Evolutionary conservation across 306 rosid species (phyloP).

Genomic region (Medicago ruthenica): DNA sequence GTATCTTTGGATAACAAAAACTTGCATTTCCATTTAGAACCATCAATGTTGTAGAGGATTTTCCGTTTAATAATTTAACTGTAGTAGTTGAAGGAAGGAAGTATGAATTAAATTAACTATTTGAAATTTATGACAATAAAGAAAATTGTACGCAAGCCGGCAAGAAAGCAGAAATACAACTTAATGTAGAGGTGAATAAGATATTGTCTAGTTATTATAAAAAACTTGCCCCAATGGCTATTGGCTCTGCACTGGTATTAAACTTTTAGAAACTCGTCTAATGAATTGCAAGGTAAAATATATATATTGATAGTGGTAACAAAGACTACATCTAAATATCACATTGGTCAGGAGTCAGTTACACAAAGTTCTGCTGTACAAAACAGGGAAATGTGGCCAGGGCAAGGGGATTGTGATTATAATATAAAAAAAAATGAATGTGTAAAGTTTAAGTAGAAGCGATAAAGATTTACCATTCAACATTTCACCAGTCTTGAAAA

Average conservation of each 20-base stretch:
- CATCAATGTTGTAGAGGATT: conserved; percentile 5
- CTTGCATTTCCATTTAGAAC: conserved; percentile 20
- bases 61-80: conserved; percentile 14
- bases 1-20: conserved; percentile 14
- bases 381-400: conserved; percentile 8
- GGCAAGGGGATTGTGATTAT: not conserved
- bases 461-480: conserved; percentile 66
- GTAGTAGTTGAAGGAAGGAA: conserved; percentile 26
- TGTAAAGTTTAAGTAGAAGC: conserved; percentile 27
- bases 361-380: not conserved
- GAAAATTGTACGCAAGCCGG: not conserved
- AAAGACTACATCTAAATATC: conserved; percentile 1
- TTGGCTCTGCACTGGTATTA: not conserved
- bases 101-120: conserved; percentile 12
- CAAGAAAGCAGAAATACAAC: conserved; percentile 17
- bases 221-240: conserved; percentile 16
- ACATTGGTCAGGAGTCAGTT: not conserved
- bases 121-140: not conserved
- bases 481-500: conserved; percentile 95
- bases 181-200: conserved; percentile 7
- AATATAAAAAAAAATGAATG: not conserved
- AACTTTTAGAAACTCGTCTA: conserved; percentile 20
- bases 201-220: conserved; percentile 9
- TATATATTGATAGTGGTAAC: not conserved
- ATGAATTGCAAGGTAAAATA: conserved; percentile 31